Evolutionary conservation across 305 asterid genomes (phyloP).

Genomic region (Solanum aculeatissimum): DNA sequence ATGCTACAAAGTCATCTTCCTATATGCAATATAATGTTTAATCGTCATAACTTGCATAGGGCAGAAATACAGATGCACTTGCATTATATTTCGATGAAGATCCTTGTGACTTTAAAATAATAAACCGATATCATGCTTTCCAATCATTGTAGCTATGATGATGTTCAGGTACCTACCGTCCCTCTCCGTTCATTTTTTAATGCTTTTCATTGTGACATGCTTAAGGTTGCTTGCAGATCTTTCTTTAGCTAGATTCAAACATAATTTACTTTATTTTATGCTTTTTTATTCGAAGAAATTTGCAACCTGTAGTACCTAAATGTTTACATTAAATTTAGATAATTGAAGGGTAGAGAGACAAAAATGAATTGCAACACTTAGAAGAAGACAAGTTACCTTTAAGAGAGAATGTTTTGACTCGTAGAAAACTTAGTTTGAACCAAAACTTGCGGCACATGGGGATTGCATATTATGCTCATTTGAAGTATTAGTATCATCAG

Average conservation of each 20-base stretch:
- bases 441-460: slow-evolving; percentile 40
- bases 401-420: slow-evolving; percentile 9
- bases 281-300: not conserved
- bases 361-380: not conserved
- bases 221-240: not conserved
- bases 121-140: slow-evolving; percentile 50
- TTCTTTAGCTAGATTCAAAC: not conserved
- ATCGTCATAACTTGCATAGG: no score
- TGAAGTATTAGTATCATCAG: slow-evolving; percentile 19
- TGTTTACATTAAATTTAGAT: not conserved
- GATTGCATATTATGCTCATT: slow-evolving; percentile 23
- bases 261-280: not conserved
- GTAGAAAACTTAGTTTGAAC: slow-evolving; percentile 26
- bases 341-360: not conserved
- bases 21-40: no score
- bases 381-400: slow-evolving; percentile 22
- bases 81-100: no score
- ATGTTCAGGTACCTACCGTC: slow-evolving; percentile 35
- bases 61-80: no score
- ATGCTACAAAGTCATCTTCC: no score
- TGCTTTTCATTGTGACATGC: not conserved
- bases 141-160: slow-evolving; percentile 75
- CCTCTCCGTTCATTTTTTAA: not conserved
- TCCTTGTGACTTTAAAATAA: no score
- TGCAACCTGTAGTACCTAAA: not conserved